Conservation (phyloP, 2,329 filamentous ascomycete genomes). For the Endothia cerciana region DNA sequence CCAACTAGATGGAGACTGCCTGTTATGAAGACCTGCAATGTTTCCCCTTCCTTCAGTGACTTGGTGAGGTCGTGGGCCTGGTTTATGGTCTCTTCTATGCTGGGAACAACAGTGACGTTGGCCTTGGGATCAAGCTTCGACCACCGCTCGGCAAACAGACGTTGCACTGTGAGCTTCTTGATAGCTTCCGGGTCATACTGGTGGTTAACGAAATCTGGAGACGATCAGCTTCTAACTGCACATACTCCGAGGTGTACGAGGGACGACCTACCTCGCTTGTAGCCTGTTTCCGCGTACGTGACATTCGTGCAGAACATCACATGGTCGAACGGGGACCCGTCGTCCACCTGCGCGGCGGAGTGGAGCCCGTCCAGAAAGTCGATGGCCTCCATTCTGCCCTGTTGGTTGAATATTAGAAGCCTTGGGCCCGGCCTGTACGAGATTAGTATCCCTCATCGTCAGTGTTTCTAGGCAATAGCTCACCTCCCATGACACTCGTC, state of each 20-base stretch:
- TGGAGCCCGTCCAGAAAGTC: constrained; percentile 56
- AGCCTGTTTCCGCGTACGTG: constrained; percentile 54
- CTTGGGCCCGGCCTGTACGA: constrained; percentile 43
- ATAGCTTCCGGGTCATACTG: constrained; percentile 57
- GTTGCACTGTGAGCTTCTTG: constrained; percentile 55
- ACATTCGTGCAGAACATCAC: constrained; percentile 45
- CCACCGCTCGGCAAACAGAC: constrained; percentile 58
- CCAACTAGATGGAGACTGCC: constrained; percentile 54
- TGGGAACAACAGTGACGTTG: constrained; percentile 52
- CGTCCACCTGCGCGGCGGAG: constrained; percentile 39
- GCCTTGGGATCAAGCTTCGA: constrained; percentile 49
- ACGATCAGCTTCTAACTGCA: constrained; percentile 15
- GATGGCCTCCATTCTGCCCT: constrained; percentile 58
- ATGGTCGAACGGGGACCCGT: constrained; percentile 62
- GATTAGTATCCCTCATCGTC: neutral
- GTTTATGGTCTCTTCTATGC: constrained; percentile 59
- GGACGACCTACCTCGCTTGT: constrained; percentile 46
- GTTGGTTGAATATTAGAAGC: constrained; percentile 87
- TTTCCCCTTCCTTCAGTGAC: constrained; percentile 33
- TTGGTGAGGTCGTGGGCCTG: constrained; percentile 45
- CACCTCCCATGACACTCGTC: constrained; percentile 40
- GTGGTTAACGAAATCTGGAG: constrained; percentile 59
- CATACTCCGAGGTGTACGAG: neutral
- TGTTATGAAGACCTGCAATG: constrained; percentile 51
- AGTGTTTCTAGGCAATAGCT: neutral